A percentile compares a stretch with the other conserved stretches of the same genome.
Conservation (phyloP, 2,329 filamentous ascomycete genomes). For the Paecilomyces variotii region DNA sequence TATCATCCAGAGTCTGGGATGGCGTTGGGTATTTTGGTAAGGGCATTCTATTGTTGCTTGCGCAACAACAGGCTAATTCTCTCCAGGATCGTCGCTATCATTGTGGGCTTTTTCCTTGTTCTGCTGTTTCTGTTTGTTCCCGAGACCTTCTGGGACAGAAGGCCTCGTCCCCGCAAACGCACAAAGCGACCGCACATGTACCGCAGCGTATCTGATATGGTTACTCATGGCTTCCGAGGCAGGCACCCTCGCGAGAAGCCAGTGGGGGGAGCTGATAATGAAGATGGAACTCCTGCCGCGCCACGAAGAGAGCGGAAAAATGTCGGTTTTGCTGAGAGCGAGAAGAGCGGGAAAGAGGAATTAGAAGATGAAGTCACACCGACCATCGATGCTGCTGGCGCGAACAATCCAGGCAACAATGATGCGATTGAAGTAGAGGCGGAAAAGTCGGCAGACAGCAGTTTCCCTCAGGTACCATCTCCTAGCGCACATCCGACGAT, state of each 20-base stretch:
- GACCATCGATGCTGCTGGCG: not conserved
- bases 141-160: slow-evolving; percentile 92
- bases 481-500: slow-evolving; percentile 1
- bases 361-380: not conserved
- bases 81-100: slow-evolving; percentile 67
- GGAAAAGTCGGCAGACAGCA: slow-evolving; percentile 9
- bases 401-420: not conserved
- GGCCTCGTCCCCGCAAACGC: slow-evolving; percentile 49
- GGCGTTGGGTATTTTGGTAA: slow-evolving; percentile 88
- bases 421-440: not conserved
- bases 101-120: slow-evolving; percentile 62
- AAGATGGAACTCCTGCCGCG: slow-evolving; percentile 5
- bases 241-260: slow-evolving; percentile 18
- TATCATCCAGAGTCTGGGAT: slow-evolving; percentile 67
- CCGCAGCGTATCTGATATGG: slow-evolving; percentile 30
- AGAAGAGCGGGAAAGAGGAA: slow-evolving; percentile 14
- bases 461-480: slow-evolving; percentile 7
- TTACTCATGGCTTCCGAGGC: slow-evolving; percentile 27
- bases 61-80: slow-evolving; percentile 12
- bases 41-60: slow-evolving; percentile 14
- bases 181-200: slow-evolving; percentile 28
- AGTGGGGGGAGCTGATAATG: slow-evolving; percentile 8
- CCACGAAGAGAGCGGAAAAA: slow-evolving; percentile 29
- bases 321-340: slow-evolving; percentile 49
- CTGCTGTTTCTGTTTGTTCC: slow-evolving; percentile 86